Base-by-base conservation (phyloP, 768 basidiomycete species). In the Steccherinum ochraceum region DNA sequence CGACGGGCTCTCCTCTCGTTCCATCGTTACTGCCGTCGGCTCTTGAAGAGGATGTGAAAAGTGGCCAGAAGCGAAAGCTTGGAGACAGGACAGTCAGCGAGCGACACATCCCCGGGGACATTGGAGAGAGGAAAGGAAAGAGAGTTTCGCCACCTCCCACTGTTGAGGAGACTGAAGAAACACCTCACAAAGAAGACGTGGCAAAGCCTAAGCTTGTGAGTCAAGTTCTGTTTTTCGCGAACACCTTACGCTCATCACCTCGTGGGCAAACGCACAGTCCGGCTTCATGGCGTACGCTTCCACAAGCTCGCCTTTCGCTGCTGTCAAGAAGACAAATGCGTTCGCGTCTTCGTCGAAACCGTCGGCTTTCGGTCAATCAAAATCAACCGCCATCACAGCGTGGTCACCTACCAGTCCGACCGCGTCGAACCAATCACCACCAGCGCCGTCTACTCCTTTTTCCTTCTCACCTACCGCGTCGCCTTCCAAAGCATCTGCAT, bases 231-330 rank as follows among this genome's bases (percentile, higher is more conserved):
- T 47, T 18, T 23, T 24, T 51, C 48, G 53, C 25, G 46, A 12
- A 40, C 42, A 12, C 26, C 45, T 50, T 7, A 46, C 21, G 18
- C 18, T 18, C 12, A 43, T 42, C 30, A 35, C 30, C 30, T 35
- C 30, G 30, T 35, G 30, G 7, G 30, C n/a, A n/a, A n/a, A n/a
- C n/a, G 21, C 49, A 27, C 46, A 86, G 85, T 70, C 78, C 48
- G 88, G 88, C 21, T 91, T 91, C 65, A 82, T 84, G 77, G 84
- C 86, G 2, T 91, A 89, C 58, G 87, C 88, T 12, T 83, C 86
- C 2, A 70, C 79, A 11, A 76, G 72, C 50, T 89, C 88, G 2
- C 87, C 88, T 3, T 90, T 90, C 59, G 81, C 84, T 12, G 67
- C 77, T 44, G 80, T 86, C 60, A 87, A 83, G 57, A 88, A 86